Percentiles rank a stretch among this genome's conserved stretches.
These are phyloP conservation scores for Paecilomyces sp. DNA, from an alignment of 2,329 filamentous ascomycete species.

Conservation along the genomic window DNA sequence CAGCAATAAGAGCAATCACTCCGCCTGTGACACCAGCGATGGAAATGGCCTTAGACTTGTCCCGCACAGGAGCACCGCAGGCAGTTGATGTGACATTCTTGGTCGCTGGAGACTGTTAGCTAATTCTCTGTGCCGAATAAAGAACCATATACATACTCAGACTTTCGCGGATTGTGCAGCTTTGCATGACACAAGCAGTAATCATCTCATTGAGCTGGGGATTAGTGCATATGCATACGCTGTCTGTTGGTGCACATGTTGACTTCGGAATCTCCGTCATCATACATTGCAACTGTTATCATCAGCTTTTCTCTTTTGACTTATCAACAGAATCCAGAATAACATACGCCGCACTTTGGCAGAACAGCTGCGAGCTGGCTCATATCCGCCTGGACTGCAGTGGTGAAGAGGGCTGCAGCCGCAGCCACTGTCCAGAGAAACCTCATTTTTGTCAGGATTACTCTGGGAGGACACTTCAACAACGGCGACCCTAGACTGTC, in stretches of 20 bases:
- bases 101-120: conserved; percentile 18
- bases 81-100: conserved; percentile 35
- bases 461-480: not conserved
- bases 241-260: conserved; percentile 28
- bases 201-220: conserved; percentile 22
- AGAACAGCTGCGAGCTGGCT: conserved; percentile 9
- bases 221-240: conserved; percentile 35
- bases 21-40: conserved; percentile 26
- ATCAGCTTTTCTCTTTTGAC: not conserved
- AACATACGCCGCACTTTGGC: conserved; percentile 16
- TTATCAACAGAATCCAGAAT: not conserved
- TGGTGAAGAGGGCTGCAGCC: not conserved
- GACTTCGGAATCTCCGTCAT: conserved; percentile 22
- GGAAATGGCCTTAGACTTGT: conserved; percentile 24
- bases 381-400: not conserved
- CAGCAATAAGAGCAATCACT: conserved; percentile 25
- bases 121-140: not conserved
- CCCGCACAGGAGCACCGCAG: conserved; percentile 32
- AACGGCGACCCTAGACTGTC: conserved; percentile 1
- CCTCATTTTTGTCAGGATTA: not conserved
- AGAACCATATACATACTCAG: conserved; percentile 19
- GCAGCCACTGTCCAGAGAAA: not conserved
- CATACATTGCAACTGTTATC: conserved; percentile 17
- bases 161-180: conserved; percentile 30
- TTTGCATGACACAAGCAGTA: conserved; percentile 24